Base-by-base conservation (phyloP, 176 grass and related monocot genomes). In the Thalia dealbata region DNA sequence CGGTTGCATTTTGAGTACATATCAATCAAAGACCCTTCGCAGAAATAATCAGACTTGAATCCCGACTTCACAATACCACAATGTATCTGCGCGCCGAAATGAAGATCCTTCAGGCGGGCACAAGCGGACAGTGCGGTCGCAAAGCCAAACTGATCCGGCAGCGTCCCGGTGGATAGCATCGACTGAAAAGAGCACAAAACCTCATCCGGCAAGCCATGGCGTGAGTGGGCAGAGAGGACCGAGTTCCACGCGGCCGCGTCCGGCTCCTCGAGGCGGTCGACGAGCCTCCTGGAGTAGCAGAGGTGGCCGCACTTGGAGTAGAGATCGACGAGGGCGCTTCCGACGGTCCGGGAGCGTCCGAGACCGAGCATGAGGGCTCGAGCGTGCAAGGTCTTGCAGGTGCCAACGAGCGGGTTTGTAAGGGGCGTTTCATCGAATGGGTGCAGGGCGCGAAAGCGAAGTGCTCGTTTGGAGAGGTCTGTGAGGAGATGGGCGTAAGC, bases 91-190 rank as follows among this genome's bases (percentile, higher is more conserved):
- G 16, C 61, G 75, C 89, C 80, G 6, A 58, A 69, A 75, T 22
- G 28, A 4, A 86, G 72, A 61, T 52, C 45, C 14, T 41, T 68
- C 62, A 86, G 35, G 52, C 75, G 38, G 1, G 75, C 74, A 23
- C 82, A 88, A 21, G 80, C 78, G 10, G 89, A 91, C 6, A 88
- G 75, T 26, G 83, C 78, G 1, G 85, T 73, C 9, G 85, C 89
- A 1, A 79, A 58, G 9, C 86, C 85, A 27, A 86, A 91, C 68
- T 88, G 85, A 75, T 91, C 89, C 1, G 78, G 68, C 41, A 55
- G 12, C 7, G 16, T 51, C 3, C 72, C 78, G 0, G 50, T 45
- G 62, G 75, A 52, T 63, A 78, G 87, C 67, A 85, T 28, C 9
- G 55, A 50, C 24, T 27, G 75, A 32, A 86, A 91, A 1, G 71